phyloP scores from a whole-genome alignment of 1,284 basidiomycete genomes.

The Cutaneotrichosporon spelunceum region DNA sequence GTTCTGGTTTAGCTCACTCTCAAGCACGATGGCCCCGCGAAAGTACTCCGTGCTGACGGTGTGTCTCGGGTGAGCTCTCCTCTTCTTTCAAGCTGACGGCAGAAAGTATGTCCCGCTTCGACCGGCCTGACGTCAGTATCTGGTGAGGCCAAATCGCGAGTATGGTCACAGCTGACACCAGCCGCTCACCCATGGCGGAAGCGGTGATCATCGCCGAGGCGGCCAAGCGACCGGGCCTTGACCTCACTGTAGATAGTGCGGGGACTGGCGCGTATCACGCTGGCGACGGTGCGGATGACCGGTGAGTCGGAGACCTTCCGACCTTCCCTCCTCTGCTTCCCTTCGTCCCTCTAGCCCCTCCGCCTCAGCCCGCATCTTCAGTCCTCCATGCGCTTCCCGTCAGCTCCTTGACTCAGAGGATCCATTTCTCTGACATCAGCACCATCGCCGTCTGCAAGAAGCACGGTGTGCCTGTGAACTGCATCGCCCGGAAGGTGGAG shows the following conservation, averaged over 20 bases:
- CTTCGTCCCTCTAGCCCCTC: too few species aligned
- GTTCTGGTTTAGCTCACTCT: too few species aligned
- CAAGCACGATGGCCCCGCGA: neutral
- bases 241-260: slow-evolving; percentile 48
- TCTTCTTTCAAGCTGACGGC: slow-evolving; percentile 17
- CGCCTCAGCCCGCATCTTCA: neutral
- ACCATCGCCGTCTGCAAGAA: slow-evolving; percentile 51
- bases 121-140: slow-evolving; percentile 26
- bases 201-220: slow-evolving; percentile 48
- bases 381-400: neutral
- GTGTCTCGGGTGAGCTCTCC: slow-evolving; percentile 45
- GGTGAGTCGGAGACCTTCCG: slow-evolving; percentile 29
- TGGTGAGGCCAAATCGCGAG: slow-evolving; percentile 27
- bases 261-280: slow-evolving; percentile 53
- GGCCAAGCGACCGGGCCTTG: slow-evolving; percentile 28
- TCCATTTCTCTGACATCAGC: slow-evolving; percentile 30
- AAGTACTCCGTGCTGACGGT: slow-evolving; percentile 43
- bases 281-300: slow-evolving; percentile 49
- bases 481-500: slow-evolving; percentile 47
- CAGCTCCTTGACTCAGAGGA: neutral
- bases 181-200: slow-evolving; percentile 53
- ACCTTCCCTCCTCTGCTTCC: neutral
- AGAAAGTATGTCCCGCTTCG: slow-evolving; percentile 33
- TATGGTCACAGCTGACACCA: slow-evolving; percentile 16
- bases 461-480: slow-evolving; percentile 50